A percentile compares a stretch with the other conserved stretches of the same genome.
Evolutionary conservation across 2,329 filamentous ascomycete species (phyloP).

Genomic region (Ceratocystis lukuohia): DNA sequence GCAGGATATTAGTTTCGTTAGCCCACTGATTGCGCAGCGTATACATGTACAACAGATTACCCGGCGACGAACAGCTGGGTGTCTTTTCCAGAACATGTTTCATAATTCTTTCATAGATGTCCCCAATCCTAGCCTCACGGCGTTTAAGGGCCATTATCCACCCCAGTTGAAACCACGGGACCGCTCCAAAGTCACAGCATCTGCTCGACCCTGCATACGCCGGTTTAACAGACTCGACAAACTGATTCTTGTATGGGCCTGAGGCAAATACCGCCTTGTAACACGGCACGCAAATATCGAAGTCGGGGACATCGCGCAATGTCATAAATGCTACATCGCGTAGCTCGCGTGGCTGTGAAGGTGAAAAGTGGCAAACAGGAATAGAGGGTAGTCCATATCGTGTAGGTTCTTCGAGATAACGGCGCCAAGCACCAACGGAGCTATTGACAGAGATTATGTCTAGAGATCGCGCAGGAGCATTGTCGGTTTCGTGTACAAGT

Average conservation of each 20-base stretch:
- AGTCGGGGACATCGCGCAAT: slow-evolving; percentile 52
- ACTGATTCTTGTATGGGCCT: slow-evolving; percentile 53
- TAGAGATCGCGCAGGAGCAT: not conserved
- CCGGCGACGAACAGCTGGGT: slow-evolving; percentile 20
- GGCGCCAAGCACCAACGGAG: slow-evolving; percentile 33
- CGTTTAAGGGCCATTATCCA: slow-evolving; percentile 70
- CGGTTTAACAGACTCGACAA: slow-evolving; percentile 42
- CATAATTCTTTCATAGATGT: slow-evolving; percentile 54
- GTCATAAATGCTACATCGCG: slow-evolving; percentile 65
- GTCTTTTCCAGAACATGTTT: slow-evolving; percentile 30
- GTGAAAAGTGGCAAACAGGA: slow-evolving; percentile 42
- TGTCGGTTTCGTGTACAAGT: not conserved
- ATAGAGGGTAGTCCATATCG: slow-evolving; percentile 36
- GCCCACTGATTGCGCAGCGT: slow-evolving; percentile 53
- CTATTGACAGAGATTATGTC: slow-evolving; percentile 12
- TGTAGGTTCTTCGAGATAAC: slow-evolving; percentile 41
- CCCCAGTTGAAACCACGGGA: slow-evolving; percentile 70
- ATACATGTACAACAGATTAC: slow-evolving; percentile 52
- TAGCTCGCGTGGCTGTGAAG: slow-evolving; percentile 41
- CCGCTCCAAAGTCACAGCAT: slow-evolving; percentile 64
- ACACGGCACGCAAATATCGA: slow-evolving; percentile 75
- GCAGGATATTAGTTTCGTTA: slow-evolving; percentile 43
- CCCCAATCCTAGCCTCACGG: slow-evolving; percentile 46
- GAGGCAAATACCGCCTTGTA: slow-evolving; percentile 55
- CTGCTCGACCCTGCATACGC: slow-evolving; percentile 26